Evolutionary conservation across 176 grass and related monocot genomes (phyloP).

Genomic region (Puya raimondii): DNA sequence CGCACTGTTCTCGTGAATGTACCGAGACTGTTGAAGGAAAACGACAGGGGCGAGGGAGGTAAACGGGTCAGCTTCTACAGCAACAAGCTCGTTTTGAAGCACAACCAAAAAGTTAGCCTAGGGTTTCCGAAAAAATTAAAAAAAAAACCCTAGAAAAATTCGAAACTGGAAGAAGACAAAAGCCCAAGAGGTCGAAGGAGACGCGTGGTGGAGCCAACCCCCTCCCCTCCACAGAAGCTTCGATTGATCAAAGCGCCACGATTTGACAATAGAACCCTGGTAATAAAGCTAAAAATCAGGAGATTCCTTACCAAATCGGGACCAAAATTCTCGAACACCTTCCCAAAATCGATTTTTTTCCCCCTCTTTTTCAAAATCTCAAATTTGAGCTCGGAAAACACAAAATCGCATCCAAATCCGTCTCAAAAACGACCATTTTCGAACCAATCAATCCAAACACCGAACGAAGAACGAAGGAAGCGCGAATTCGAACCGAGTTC

Average conservation of each 20-base stretch:
- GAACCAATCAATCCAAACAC: conserved; percentile 18
- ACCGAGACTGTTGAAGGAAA: conserved; percentile 27
- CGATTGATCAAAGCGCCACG: background rate
- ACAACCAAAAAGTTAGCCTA: background rate
- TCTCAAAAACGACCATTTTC: background rate
- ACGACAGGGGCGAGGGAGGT: conserved; percentile 21
- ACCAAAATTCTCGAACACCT: background rate
- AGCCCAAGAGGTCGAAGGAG: background rate
- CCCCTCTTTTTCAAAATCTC: background rate
- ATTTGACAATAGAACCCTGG: background rate
- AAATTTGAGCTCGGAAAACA: background rate
- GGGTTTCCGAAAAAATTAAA: conserved; percentile 2
- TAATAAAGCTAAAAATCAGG: background rate
- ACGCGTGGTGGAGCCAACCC: too few relatives aligned
- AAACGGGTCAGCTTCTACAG: conserved; percentile 14
- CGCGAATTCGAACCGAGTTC: background rate
- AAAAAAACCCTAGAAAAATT: conserved; percentile 13
- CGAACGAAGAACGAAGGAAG: background rate
- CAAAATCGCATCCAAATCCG: background rate
- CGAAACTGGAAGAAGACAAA: background rate
- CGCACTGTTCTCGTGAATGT: conserved; percentile 41
- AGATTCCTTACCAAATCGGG: background rate
- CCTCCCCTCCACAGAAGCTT: too few relatives aligned
- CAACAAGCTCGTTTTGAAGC: conserved; percentile 11
- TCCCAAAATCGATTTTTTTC: conserved; percentile 3